phyloP scores from a whole-genome alignment of 306 rosid genomes.

The Cucumis sativus region Cucumber_9930_V3 NC_026656.2:3170501-3171000 shows the following conservation, averaged over 20 bases:
- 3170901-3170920: slow-evolving; percentile 37
- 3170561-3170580: not conserved
- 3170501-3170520: not conserved
- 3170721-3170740: not conserved
- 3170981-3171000: not conserved
- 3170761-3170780: not conserved
- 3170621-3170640: not conserved
- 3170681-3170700: not conserved
- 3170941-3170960: not conserved
- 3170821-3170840: not conserved
- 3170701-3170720: not conserved
- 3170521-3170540: not conserved
- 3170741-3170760: not conserved
- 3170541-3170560: not conserved
- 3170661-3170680: not conserved
- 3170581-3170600: not conserved
- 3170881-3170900: slow-evolving; percentile 14
- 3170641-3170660: not conserved
- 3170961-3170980: not conserved
- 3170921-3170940: slow-evolving; percentile 5
- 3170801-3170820: not conserved
- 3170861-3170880: slow-evolving; percentile 10
- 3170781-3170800: not conserved
- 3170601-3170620: not conserved
- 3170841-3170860: slow-evolving; percentile 11